Evolutionary conservation across 2,329 filamentous ascomycete species (phyloP).

Genomic region (Alternaria arbusti): DNA sequence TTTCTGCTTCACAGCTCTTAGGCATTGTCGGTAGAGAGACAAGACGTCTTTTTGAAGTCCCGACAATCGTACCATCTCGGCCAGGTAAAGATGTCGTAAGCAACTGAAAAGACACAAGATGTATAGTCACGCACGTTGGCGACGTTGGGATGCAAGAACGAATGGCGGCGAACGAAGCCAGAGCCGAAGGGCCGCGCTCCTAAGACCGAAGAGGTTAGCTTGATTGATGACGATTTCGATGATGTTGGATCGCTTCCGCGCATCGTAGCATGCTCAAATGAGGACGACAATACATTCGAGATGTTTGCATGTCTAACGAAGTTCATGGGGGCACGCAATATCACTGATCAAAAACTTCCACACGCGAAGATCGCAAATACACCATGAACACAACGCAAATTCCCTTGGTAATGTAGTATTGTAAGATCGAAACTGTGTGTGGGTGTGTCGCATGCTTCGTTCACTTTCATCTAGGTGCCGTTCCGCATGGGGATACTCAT

Average conservation of each 20-base stretch:
- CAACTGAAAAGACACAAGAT: conserved; percentile 1
- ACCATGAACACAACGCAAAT: neutral
- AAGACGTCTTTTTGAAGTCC: conserved; percentile 92
- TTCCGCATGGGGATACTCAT: neutral
- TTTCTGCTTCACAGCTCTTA: conserved; percentile 82
- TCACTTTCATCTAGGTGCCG: neutral
- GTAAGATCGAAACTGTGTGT: neutral
- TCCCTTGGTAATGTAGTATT: neutral
- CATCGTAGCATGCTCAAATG: neutral
- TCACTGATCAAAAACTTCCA: neutral
- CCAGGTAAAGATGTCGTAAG: neutral
- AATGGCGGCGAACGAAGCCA: neutral
- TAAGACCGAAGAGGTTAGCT: conserved; percentile 4
- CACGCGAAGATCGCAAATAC: neutral
- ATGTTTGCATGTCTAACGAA: neutral
- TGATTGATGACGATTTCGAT: conserved; percentile 5
- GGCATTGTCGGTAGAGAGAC: conserved; percentile 82
- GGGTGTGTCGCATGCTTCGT: neutral
- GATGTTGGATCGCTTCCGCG: conserved; percentile 4
- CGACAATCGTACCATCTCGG: conserved; percentile 65
- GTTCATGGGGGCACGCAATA: neutral
- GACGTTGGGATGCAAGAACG: neutral
- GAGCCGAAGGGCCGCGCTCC: conserved; percentile 5
- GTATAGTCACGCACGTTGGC: neutral
- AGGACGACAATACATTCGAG: neutral